These are phyloP conservation scores for Phialophora expanda DNA, from an alignment of 2,329 filamentous ascomycete species.

Conservation along the genomic window DNA sequence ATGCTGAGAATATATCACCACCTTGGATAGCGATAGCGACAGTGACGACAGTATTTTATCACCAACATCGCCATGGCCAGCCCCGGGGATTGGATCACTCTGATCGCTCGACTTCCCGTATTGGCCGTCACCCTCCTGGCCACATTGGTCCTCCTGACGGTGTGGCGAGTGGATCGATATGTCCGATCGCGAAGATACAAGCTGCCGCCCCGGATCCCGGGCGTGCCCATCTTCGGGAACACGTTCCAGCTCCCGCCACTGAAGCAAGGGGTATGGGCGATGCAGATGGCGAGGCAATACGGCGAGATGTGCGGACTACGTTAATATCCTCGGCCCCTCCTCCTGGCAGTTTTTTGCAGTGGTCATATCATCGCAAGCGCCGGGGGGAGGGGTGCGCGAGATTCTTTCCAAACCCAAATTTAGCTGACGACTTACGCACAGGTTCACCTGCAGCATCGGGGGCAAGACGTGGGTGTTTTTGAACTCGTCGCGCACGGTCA, in stretches of 20 bases:
- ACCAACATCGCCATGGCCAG: not conserved
- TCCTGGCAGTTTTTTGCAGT: too few species aligned
- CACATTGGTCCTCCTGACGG: not conserved
- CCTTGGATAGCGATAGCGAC: not conserved
- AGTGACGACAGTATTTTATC: not conserved
- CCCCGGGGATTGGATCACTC: not conserved
- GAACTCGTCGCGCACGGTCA: constrained; percentile 32
- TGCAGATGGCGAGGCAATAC: constrained; percentile 30
- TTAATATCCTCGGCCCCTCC: too few species aligned
- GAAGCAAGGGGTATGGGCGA: constrained; percentile 33
- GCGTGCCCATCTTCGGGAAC: constrained; percentile 34
- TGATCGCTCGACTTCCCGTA: constrained; percentile 4
- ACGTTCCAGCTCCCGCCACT: constrained; percentile 32
- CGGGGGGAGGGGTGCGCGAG: too few species aligned
- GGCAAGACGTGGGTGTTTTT: constrained; percentile 32
- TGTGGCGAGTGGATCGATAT: not conserved
- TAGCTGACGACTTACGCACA: constrained; percentile 5
- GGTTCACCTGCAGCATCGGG: constrained; percentile 33
- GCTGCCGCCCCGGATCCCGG: constrained; percentile 29
- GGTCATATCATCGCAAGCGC: too few species aligned
- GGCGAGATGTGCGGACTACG: constrained; percentile 29
- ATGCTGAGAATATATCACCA: not conserved
- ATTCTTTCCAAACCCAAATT: too few species aligned
- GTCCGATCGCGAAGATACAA: constrained; percentile 27
- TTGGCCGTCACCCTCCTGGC: not conserved